phyloP scores from a whole-genome alignment of 75 land plant species.

The Pinus tabuliformis region DNA sequence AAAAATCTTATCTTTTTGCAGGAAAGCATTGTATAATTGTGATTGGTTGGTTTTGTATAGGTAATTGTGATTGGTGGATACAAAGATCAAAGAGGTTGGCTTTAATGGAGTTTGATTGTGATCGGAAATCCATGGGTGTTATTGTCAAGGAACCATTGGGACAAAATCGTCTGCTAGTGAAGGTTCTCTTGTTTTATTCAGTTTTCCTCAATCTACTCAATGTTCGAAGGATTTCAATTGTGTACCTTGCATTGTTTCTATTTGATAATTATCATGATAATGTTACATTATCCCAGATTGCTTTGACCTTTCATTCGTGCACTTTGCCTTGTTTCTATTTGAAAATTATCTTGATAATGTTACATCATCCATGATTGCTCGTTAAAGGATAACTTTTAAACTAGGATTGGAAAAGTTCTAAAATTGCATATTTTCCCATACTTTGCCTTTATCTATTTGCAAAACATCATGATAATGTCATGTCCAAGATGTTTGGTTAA shows the following conservation, averaged over 20 bases:
- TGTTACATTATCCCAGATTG: background rate
- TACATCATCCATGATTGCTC: background rate
- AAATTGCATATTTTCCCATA: too few species aligned
- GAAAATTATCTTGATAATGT: too few species aligned
- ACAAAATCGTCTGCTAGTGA: conserved; percentile 69
- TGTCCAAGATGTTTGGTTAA: too few species aligned
- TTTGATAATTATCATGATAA: background rate
- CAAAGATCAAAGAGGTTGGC: conserved; percentile 60
- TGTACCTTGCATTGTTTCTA: background rate
- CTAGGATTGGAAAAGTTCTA: background rate
- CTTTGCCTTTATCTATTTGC: background rate
- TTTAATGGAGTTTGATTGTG: conserved; percentile 82
- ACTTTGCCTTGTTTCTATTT: too few species aligned
- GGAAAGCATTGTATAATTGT: too few species aligned
- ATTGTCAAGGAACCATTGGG: conserved; percentile 51
- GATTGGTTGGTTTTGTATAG: conserved; percentile 11
- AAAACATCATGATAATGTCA: too few species aligned
- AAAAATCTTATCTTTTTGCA: background rate
- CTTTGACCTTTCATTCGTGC: too few species aligned
- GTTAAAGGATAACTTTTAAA: background rate
- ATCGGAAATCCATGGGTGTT: conserved; percentile 86
- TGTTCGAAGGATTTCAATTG: background rate
- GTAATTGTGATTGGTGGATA: conserved; percentile 76
- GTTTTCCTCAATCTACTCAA: too few species aligned
- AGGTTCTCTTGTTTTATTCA: conserved; percentile 32